Evolutionary conservation across 176 grass and related monocot genomes (phyloP), one percentile per base, ranked within the genome.

Genomic region (Carex myosuroides): DNA sequence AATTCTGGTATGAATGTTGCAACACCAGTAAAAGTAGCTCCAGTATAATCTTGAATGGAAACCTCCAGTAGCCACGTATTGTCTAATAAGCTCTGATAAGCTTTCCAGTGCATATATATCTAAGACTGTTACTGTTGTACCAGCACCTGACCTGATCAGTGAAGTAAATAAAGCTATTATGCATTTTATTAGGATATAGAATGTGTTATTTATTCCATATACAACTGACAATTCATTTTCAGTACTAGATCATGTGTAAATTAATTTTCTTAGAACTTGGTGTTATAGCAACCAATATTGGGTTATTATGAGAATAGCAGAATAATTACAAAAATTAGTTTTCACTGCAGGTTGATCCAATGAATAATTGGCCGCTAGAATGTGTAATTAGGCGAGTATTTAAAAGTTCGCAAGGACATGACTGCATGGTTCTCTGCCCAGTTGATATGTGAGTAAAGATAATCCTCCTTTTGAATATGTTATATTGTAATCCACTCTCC

Each of bases 381-480:
- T 98, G 95, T 83, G 89, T 98, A 66, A 91, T 98, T 70, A 86
- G 95, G 60, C 87, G 95, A 79, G 91, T 98, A 13, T 98, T 98
- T 79, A 87, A 83, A 81, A 94, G 90, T 87, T 93, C 89, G 1
- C 82, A 82, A 52, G 88, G 89, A 30, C 84, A 98, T 18, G 95
- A 98, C 1, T 98, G 92, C 87, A 87, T 98, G 89, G 86, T 98
- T 53, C 92, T 98, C 9, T 94, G 95, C 86, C 95, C 95, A 59
- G 87, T 98, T 37, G 95, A 98, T 82, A 91, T 90, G 95, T 98
- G 85, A 86, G 80, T 79, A 80, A 44, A 39, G 1, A 50, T 50
- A 50, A 50, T 50, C 46, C 46, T 50, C 46, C 46, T 12, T 50
- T 50, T 50, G 0, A 50, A 50, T 30, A 55, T 55, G 20, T 77